Base-by-base conservation (phyloP, 768 basidiomycete species). In the Russula lepida region DNA sequence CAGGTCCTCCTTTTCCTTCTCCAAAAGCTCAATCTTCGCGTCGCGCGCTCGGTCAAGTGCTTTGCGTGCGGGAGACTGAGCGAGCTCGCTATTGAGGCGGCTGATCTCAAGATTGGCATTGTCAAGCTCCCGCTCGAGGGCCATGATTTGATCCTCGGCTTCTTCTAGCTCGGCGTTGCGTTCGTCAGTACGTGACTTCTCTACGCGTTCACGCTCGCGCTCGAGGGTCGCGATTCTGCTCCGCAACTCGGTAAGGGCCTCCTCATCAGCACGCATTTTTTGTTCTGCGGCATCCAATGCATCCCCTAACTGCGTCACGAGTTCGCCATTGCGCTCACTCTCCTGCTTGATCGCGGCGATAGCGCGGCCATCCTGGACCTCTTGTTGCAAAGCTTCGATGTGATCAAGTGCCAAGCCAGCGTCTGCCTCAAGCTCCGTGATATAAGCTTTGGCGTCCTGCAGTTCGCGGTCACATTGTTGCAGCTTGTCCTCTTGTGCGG, bases 41-140 rank as follows among this genome's bases (percentile, higher is more conserved):
- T 93, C 88, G 67, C 85, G 87, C 19, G 86, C 87, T 63, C 81
- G 83, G 25, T 89, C 86, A 59, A 93, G 82, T 0, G 91, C 88
- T 67, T 85, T 86, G 13, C 85, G 80, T 56, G 84, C 85, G 17
- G 87, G 88, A 21, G 85, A 89, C 64, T 89, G 86, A 32, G 78
- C 79, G 47, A 92, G 75, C 33, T 88, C 68, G 0, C 81, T 78
- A n/a, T 79, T 81, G 46, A 94, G 74, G 41, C 82, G 79, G 0
- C 84, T 86, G 60, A 91, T 86, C 70, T 92, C 89, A 68, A 74
- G 82, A 69, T 90, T 78, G 0, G 92, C 90, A 0, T 82, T 79
- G 59, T 90, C 88, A 46, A 94, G 79, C 67, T 92, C 90, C 2
- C 77, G 75, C 70, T 93, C 89, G 54, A 94, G 76, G 0, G 76